Evolutionary conservation across 2,329 filamentous ascomycete species (phyloP).

Genomic region (Beauveria varroae): DNA sequence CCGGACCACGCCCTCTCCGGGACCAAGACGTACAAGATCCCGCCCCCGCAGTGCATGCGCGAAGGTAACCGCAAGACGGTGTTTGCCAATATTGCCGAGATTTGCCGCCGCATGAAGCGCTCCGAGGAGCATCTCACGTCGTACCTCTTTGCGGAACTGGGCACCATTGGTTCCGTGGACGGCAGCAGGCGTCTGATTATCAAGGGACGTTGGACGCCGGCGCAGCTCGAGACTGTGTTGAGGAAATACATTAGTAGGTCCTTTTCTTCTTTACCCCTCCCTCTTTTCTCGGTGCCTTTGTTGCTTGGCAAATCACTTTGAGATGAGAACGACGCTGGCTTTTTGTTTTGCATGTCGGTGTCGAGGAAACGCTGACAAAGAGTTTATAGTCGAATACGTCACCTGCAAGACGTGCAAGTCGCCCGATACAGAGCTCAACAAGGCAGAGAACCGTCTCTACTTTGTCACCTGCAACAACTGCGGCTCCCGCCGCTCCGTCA

Average conservation of each 20-base stretch:
- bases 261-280: not conserved
- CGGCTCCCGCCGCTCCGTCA: constrained; percentile 77
- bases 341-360: not conserved
- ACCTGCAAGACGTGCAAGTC: constrained; percentile 98
- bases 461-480: constrained; percentile 93
- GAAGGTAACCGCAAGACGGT: constrained; percentile 99
- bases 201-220: constrained; percentile 99
- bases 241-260: constrained; percentile 85
- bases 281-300: no score
- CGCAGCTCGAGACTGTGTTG: constrained; percentile 96
- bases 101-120: constrained; percentile 99
- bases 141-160: constrained; percentile 95
- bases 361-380: no score
- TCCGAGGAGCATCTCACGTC: constrained; percentile 95
- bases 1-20: constrained; percentile 87
- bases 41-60: constrained; percentile 93
- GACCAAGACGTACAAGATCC: constrained; percentile 97
- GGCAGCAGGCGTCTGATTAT: constrained; percentile 90
- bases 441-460: constrained; percentile 97
- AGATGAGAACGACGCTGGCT: not conserved
- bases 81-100: constrained; percentile 97
- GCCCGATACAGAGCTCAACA: constrained; percentile 91
- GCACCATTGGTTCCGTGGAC: constrained; percentile 92
- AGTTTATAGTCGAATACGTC: constrained; percentile 73
- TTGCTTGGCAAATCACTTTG: no score